phyloP scores from a whole-genome alignment of 2,329 filamentous ascomycete species.

The Aciculosporium take region DNA sequence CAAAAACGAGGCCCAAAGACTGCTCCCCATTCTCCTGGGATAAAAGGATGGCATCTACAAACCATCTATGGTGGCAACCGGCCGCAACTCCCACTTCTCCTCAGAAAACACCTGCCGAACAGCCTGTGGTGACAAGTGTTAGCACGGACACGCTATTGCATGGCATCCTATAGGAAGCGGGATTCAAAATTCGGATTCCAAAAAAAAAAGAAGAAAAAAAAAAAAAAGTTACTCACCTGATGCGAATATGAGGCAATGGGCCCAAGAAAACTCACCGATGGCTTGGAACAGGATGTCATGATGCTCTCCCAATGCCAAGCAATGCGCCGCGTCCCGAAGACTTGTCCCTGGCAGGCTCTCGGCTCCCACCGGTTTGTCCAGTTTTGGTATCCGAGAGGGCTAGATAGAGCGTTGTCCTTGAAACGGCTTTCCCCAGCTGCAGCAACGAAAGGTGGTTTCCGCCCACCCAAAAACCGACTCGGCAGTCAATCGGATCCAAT shows the following conservation, averaged over 20 bases:
- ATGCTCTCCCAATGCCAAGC: slow-evolving; percentile 5
- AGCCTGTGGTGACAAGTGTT: slow-evolving; percentile 25
- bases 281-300: slow-evolving; percentile 19
- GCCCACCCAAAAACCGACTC: not conserved
- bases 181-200: not conserved
- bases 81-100: slow-evolving; percentile 31
- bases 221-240: slow-evolving; percentile 32
- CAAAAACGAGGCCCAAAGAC: not conserved
- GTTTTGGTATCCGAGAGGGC: not conserved
- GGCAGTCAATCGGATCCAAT: no score
- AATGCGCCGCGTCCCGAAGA: not conserved
- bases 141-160: no score
- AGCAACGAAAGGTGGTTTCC: not conserved
- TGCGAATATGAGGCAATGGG: slow-evolving; percentile 36
- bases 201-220: no score
- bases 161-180: no score
- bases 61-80: slow-evolving; percentile 38
- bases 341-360: not conserved
- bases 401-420: no score
- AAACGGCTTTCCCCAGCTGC: not conserved
- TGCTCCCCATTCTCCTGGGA: not conserved
- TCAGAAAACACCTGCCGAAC: slow-evolving; percentile 33
- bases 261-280: slow-evolving; percentile 34
- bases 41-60: slow-evolving; percentile 9
- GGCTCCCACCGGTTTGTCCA: not conserved